These are phyloP conservation scores for sunflower (Helianthus annuus) DNA, from an alignment of 129 eudicot genomes.

Conservation along the genomic window DNA sequence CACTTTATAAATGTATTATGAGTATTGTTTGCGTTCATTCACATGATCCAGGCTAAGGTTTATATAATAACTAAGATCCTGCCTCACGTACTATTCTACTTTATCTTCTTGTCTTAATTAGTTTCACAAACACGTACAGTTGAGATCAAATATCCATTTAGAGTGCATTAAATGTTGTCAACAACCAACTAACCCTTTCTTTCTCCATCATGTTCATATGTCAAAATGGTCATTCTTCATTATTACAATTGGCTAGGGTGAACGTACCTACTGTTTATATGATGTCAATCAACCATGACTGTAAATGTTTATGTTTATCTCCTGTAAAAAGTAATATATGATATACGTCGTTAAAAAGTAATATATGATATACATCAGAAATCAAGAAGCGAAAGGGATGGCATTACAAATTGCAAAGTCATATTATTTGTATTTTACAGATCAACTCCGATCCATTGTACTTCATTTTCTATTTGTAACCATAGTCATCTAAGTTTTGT, in stretches of 20 bases:
- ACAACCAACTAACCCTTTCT: constrained; percentile 32
- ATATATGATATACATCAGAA: no score
- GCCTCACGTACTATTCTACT: not conserved
- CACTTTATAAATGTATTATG: not conserved
- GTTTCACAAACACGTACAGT: not conserved
- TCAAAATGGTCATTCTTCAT: not conserved
- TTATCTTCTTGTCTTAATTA: no score
- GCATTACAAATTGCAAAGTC: no score
- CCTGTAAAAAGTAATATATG: no score
- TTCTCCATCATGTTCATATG: constrained; percentile 10
- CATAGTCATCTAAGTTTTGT: no score
- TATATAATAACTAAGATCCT: constrained; percentile 20
- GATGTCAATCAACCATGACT: not conserved
- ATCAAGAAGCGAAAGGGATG: no score
- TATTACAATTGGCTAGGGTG: not conserved
- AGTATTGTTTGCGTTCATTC: not conserved
- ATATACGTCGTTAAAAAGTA: not conserved
- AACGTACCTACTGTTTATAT: not conserved
- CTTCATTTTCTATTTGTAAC: no score
- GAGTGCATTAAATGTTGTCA: constrained; percentile 32
- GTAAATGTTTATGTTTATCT: not conserved
- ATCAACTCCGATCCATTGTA: no score
- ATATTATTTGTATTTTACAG: no score
- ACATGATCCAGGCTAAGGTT: constrained; percentile 14
- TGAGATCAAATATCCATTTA: not conserved